Evolutionary conservation across 2,329 filamentous ascomycete genomes (phyloP).

Genomic region (Beauveria asiatica): DNA sequence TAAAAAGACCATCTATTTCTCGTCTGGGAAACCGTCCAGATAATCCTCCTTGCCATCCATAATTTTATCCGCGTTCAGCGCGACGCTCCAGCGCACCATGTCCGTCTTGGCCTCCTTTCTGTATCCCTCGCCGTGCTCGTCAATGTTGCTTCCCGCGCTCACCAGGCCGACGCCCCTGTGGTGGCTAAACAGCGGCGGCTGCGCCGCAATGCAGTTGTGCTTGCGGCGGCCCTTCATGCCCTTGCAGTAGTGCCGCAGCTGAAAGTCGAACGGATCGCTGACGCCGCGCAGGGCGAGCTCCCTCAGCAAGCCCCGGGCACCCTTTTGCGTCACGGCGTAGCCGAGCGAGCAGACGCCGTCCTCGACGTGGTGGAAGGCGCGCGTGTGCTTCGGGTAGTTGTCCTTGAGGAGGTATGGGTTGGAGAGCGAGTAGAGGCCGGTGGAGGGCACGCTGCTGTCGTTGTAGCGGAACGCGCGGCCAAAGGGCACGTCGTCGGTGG

Average conservation of each 20-base stretch:
- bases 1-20: not conserved
- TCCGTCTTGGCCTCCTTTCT: slow-evolving; percentile 16
- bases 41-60: slow-evolving; percentile 5
- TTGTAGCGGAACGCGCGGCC: slow-evolving; percentile 20
- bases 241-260: slow-evolving; percentile 37
- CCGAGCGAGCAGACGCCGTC: slow-evolving; percentile 32
- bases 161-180: slow-evolving; percentile 30
- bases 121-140: slow-evolving; percentile 22
- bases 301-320: slow-evolving; percentile 32
- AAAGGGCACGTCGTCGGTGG: slow-evolving; percentile 16
- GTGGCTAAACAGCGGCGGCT: slow-evolving; percentile 36
- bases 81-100: slow-evolving; percentile 12
- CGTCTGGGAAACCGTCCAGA: not conserved
- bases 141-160: slow-evolving; percentile 27
- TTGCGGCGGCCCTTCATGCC: slow-evolving; percentile 24
- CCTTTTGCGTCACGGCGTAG: slow-evolving; percentile 34
- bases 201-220: slow-evolving; percentile 30
- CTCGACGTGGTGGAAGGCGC: slow-evolving; percentile 31
- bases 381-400: slow-evolving; percentile 29
- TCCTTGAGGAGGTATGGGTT: slow-evolving; percentile 20
- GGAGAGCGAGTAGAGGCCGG: slow-evolving; percentile 22
- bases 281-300: slow-evolving; percentile 28
- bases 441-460: slow-evolving; percentile 26
- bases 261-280: slow-evolving; percentile 31
- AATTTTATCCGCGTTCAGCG: slow-evolving; percentile 4